Evolutionary conservation across 169 alveolate species (phyloP).

Genomic region (Babesia divergens): DNA sequence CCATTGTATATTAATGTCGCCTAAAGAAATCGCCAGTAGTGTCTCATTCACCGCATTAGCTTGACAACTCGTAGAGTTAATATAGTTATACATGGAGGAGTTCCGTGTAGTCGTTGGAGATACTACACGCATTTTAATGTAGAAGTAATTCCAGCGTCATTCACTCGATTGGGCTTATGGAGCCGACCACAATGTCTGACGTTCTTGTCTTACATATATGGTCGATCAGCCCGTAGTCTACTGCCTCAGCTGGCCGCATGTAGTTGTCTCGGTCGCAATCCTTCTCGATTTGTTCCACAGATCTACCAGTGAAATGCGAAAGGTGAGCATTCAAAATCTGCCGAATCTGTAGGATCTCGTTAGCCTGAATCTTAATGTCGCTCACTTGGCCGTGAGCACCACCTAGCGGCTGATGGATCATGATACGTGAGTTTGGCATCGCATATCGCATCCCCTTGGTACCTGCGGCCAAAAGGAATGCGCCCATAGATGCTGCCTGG

Average conservation of each 20-base stretch:
- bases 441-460: conserved; percentile 82
- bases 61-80: no score
- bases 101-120: no score
- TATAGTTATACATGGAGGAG: no score
- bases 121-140: no score
- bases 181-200: not conserved
- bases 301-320: conserved; percentile 75
- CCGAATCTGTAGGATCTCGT: conserved; percentile 78
- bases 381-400: conserved; percentile 85
- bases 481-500: conserved; percentile 86
- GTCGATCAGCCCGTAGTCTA: conserved; percentile 80
- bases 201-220: conserved; percentile 65
- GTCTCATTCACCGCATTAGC: no score
- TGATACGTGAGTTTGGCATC: conserved; percentile 81
- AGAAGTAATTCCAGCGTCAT: no score
- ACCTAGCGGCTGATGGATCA: conserved; percentile 86
- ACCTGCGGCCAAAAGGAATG: conserved; percentile 82
- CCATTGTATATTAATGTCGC: no score
- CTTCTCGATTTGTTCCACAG: conserved; percentile 65
- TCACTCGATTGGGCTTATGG: not conserved
- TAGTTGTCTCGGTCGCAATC: conserved; percentile 81
- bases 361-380: conserved; percentile 85
- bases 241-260: conserved; percentile 83
- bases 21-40: no score
- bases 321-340: conserved; percentile 75